Base-by-base conservation (phyloP, 345 rosid species). In the Murraya paniculata region DNA sequence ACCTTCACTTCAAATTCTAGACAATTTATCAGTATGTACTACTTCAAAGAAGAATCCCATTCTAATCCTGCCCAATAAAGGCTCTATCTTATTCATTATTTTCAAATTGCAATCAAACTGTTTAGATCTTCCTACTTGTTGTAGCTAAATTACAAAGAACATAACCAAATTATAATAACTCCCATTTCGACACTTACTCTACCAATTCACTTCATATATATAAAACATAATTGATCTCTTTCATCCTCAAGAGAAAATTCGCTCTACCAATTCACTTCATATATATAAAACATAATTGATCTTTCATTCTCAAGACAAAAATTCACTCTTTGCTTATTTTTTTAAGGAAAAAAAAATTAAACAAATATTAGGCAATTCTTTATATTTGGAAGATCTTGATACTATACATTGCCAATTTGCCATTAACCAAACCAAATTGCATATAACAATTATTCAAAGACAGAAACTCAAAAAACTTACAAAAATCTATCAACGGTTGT, bases 401-500 rank as follows among this genome's bases (percentile, higher is more conserved):
- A 72, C 45, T 72, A 55, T 72, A 57, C 75, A 72, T 55, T 2
- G 10, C 48, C 27, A 55, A 30, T 19, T 31, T 21, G 9, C 48
- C 39, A 53, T 19, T 30, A 71, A 22, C 27, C 9, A 53, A 55
- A 56, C 33, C 64, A 9, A 18, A 55, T 8, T 53, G 41, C 61
- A 31, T 21, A 71, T 33, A 72, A 3, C 8, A 22, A 56, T 27
- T 21, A 30, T 10, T 18, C n/a, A 3, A 19, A 7, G 33, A 33
- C 53, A 81, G 64, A 58, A 77, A 31, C 28, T n/a, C 14, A 77
- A 76, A 64, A 22, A 69, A 81, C 84, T 84, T 86, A 67, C 83
- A 80, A 5, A 64, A 78, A 76, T 75, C 84, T 88, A 85, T 62
- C 80, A 86, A 79, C 74, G 64, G 83, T 76, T 45, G 50, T 45